A percentile compares a stretch with the other conserved stretches of the same genome.
These are phyloP conservation scores for Metarhizium sp. DNA, from an alignment of 2,329 filamentous ascomycete genomes.

Conservation along the genomic window DNA sequence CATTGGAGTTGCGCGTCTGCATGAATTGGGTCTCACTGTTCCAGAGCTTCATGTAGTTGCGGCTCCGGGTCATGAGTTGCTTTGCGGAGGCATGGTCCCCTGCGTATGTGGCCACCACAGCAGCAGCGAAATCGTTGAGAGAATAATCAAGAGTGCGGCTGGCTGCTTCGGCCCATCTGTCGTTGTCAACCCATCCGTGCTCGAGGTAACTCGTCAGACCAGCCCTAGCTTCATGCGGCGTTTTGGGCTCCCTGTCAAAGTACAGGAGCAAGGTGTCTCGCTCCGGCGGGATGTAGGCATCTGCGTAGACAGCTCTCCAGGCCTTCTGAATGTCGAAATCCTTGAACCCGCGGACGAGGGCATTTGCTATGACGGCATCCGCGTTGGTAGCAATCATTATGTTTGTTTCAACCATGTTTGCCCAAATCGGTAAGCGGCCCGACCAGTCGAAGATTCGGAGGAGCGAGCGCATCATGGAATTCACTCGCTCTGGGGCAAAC, in stretches of 20 bases:
- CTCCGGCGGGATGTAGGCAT: conserved; percentile 34
- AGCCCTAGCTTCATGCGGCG: conserved; percentile 34
- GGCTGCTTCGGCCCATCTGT: conserved; percentile 35
- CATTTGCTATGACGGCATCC: conserved; percentile 37
- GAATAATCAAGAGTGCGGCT: conserved; percentile 38
- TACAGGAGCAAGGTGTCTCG: conserved; percentile 34
- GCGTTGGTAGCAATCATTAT: conserved; percentile 41
- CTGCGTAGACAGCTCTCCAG: conserved; percentile 33
- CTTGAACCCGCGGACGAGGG: conserved; percentile 30
- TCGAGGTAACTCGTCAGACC: conserved; percentile 34
- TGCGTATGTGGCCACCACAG: conserved; percentile 28
- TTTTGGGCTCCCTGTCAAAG: conserved; percentile 35
- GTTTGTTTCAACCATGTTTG: conserved; percentile 38
- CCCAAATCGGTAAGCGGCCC: conserved; percentile 37
- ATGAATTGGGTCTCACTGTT: conserved; percentile 34
- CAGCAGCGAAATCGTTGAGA: conserved; percentile 34
- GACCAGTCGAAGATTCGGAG: conserved; percentile 36
- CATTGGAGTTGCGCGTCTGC: conserved; percentile 36
- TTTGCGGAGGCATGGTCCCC: conserved; percentile 21
- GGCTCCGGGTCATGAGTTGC: conserved; percentile 24
- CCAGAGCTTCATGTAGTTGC: conserved; percentile 32
- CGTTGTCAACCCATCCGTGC: conserved; percentile 36
- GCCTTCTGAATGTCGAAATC: conserved; percentile 32
- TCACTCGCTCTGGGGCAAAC: conserved; percentile 35
- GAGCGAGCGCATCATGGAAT: conserved; percentile 36